phyloP scores from a whole-genome alignment of 2,329 filamentous ascomycete species.

The Ascomycota sp. region DNA sequence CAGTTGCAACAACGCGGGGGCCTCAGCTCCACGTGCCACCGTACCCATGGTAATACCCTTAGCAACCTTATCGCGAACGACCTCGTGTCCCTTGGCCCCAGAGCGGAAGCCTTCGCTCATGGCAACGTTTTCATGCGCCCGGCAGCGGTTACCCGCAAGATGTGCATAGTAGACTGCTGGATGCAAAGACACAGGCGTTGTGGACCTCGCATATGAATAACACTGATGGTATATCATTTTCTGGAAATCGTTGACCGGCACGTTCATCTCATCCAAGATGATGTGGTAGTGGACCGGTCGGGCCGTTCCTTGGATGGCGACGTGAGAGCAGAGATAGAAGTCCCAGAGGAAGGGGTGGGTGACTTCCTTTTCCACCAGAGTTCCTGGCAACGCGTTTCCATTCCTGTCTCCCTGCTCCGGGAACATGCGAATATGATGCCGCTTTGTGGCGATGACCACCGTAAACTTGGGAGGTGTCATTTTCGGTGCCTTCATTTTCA shows the following conservation, averaged over 20 bases:
- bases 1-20: slow-evolving; percentile 11
- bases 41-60: slow-evolving; percentile 14
- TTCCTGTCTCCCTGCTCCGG: slow-evolving; percentile 54
- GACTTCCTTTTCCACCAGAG: slow-evolving; percentile 71
- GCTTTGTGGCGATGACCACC: slow-evolving; percentile 77
- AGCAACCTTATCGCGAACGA: slow-evolving; percentile 16
- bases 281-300: slow-evolving; percentile 86
- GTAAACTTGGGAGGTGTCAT: slow-evolving; percentile 45
- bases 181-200: slow-evolving; percentile 73
- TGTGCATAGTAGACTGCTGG: slow-evolving; percentile 95
- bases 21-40: slow-evolving; percentile 7
- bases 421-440: slow-evolving; percentile 88
- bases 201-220: slow-evolving; percentile 82
- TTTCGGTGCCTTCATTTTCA: slow-evolving; percentile 18
- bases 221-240: slow-evolving; percentile 87
- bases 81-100: slow-evolving; percentile 22
- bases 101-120: slow-evolving; percentile 22
- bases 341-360: slow-evolving; percentile 83
- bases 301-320: slow-evolving; percentile 82
- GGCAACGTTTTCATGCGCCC: slow-evolving; percentile 43
- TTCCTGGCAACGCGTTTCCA: slow-evolving; percentile 67
- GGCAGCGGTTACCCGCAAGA: slow-evolving; percentile 62
- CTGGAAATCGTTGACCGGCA: slow-evolving; percentile 50
- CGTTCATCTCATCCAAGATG: slow-evolving; percentile 58
- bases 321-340: slow-evolving; percentile 46